phyloP scores from a whole-genome alignment of 2,329 filamentous ascomycete genomes.

The Graphium sp. region DNA sequence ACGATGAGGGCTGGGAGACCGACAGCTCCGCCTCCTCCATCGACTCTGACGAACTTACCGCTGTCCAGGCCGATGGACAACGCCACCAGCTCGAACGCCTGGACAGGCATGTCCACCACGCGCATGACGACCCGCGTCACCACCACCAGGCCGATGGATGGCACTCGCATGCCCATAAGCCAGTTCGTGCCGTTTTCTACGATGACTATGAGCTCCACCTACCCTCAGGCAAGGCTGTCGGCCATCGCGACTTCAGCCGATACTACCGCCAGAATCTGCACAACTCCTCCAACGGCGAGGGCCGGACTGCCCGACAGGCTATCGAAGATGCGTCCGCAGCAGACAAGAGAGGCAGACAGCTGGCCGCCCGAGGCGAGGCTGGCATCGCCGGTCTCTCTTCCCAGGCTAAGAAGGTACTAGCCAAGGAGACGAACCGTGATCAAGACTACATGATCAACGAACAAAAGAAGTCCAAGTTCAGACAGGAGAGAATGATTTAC shows the following conservation, averaged over 20 bases:
- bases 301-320: conserved; percentile 52
- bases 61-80: conserved; percentile 59
- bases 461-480: too few species aligned
- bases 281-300: conserved; percentile 63
- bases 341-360: conserved; percentile 6
- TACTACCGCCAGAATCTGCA: conserved; percentile 91
- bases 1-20: conserved; percentile 83
- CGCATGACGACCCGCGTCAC: conserved; percentile 49
- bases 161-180: conserved; percentile 68
- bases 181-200: conserved; percentile 59
- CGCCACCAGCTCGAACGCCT: conserved; percentile 57
- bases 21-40: conserved; percentile 82
- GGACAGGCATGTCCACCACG: conserved; percentile 59
- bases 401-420: conserved; percentile 1
- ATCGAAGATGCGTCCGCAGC: conserved; percentile 26
- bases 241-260: conserved; percentile 70
- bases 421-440: conserved; percentile 3
- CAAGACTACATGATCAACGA: conserved; percentile 5
- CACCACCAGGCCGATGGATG: conserved; percentile 64
- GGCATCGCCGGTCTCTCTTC: conserved; percentile 3
- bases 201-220: conserved; percentile 91
- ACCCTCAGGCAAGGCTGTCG: conserved; percentile 74
- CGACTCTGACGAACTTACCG: conserved; percentile 68
- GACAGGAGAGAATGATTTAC: too few species aligned
- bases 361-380: conserved; percentile 4